These are phyloP conservation scores for Irpex rosettiformis DNA, from an alignment of 1,284 basidiomycete species.

Conservation along the genomic window DNA sequence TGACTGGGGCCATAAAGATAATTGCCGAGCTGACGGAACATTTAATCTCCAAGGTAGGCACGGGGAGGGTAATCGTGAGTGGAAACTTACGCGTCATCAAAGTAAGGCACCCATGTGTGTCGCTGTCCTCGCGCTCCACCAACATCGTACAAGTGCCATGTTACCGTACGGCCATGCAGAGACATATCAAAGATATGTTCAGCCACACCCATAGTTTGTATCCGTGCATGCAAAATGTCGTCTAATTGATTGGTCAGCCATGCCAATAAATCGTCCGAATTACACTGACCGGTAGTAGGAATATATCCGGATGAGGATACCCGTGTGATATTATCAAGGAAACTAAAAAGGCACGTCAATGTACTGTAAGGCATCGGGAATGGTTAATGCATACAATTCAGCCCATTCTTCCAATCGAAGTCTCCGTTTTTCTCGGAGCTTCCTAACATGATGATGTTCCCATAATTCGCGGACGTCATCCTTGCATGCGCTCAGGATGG, in stretches of 20 bases:
- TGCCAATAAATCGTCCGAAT: neutral
- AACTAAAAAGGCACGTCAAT: slow-evolving; percentile 40
- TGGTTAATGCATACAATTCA: slow-evolving; percentile 61
- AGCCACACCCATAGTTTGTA: slow-evolving; percentile 81
- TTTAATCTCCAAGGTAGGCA: neutral
- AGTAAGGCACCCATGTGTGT: slow-evolving; percentile 79
- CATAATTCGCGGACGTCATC: slow-evolving; percentile 68
- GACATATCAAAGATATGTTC: slow-evolving; percentile 74
- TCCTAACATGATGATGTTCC: slow-evolving; percentile 64
- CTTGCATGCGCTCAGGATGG: slow-evolving; percentile 51
- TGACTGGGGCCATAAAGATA: slow-evolving; percentile 83
- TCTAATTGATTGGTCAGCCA: slow-evolving; percentile 41
- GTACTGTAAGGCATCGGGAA: neutral
- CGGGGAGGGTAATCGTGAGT: neutral
- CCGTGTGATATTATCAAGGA: slow-evolving; percentile 67
- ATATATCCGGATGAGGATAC: slow-evolving; percentile 65
- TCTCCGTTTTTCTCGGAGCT: slow-evolving; percentile 61
- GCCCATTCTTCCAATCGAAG: slow-evolving; percentile 80
- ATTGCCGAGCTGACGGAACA: slow-evolving; percentile 55
- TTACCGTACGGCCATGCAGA: slow-evolving; percentile 68
- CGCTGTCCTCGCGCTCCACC: slow-evolving; percentile 81
- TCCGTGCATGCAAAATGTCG: slow-evolving; percentile 78
- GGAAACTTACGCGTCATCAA: slow-evolving; percentile 61
- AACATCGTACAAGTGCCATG: slow-evolving; percentile 80
- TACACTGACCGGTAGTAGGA: slow-evolving; percentile 60